phyloP scores from a whole-genome alignment of 768 basidiomycete species.

The Boletus barrowsii region DNA sequence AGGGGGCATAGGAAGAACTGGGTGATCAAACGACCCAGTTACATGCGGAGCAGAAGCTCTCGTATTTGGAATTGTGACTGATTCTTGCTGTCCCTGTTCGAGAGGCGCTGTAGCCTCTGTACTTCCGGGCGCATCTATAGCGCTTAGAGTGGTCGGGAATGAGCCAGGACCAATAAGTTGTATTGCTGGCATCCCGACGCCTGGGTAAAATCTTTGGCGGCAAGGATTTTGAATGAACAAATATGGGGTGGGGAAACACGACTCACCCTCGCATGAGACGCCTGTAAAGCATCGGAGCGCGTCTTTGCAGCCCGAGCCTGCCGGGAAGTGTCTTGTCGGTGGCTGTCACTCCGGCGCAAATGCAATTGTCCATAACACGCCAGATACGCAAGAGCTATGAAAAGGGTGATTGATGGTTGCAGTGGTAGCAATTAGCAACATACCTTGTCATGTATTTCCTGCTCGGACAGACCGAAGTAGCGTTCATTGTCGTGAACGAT shows the following conservation, averaged over 20 bases:
- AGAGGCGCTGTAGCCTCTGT: background rate
- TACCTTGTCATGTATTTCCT: slow-evolving; percentile 74
- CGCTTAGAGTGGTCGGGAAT: slow-evolving; percentile 12
- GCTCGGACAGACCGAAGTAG: slow-evolving; percentile 71
- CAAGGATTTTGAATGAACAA: slow-evolving; percentile 20
- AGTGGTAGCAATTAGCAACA: background rate
- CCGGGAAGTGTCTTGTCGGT: slow-evolving; percentile 82
- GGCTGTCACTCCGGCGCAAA: slow-evolving; percentile 79
- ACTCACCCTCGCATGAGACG: slow-evolving; percentile 84
- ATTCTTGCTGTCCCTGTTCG: slow-evolving; percentile 3
- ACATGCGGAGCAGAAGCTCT: slow-evolving; percentile 41
- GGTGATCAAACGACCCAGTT: slow-evolving; percentile 76
- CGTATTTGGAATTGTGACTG: background rate
- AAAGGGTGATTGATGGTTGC: background rate
- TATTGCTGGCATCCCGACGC: slow-evolving; percentile 37
- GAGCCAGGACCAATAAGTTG: slow-evolving; percentile 34
- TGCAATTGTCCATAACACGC: slow-evolving; percentile 92
- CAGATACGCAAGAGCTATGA: slow-evolving; percentile 70
- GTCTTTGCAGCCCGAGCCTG: slow-evolving; percentile 70
- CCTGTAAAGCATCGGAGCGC: slow-evolving; percentile 86
- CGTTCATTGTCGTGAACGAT: slow-evolving; percentile 92
- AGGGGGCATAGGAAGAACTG: slow-evolving; percentile 77
- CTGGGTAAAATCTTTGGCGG: slow-evolving; percentile 49
- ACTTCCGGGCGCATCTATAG: slow-evolving; percentile 25
- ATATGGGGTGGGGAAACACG: background rate